Evolutionary conservation across 2,329 filamentous ascomycete genomes (phyloP), one percentile per base, ranked within the genome.

Genomic region (Beauveria rudraprayagi): DNA sequence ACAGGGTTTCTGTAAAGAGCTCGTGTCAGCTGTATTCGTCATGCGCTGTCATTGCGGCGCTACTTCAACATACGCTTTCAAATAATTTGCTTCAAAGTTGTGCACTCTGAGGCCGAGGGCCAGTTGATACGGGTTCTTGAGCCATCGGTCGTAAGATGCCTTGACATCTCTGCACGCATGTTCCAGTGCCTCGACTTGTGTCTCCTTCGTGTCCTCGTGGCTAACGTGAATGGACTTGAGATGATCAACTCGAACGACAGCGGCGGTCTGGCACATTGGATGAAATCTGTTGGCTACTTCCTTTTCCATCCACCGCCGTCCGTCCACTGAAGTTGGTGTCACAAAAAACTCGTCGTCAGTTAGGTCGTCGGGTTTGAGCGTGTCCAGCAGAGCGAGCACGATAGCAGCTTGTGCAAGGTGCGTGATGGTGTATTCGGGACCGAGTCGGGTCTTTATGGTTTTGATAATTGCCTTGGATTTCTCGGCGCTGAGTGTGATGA

Each of bases 91-190:
- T 16, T 51, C 47, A 30, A 51, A 51, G 16, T 51, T 34, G 8
- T 51, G 47, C 3, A 51, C 47, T 17, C 52, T 26, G 6, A 56
- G 34, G 2, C 60, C 60, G n/a, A 61, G 44, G 1, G 52, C 44
- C 24, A 46, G 53, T n/a, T 57, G 60, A 10, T 53, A 61, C 17
- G 52, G 53, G 34, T 61, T 54, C 11, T 52, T 34, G 5, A 61
- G 53, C 60, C 60, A 61, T 26, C 30, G 26, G 53, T 61, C 60
- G 24, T 56, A 61, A 1, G 52, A 61, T 5, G 30, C n/a, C 52
- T 61, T 61, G 46, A 61, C 60, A 30, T 56, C 53, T n/a, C 48
- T 34, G 41, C 43, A 56, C 19, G 60, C 60, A 22, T 22, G 55
- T 19, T 19, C 34, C 6, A 61, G 34, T 5, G 52, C 52, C 44